A percentile compares a stretch with the other conserved stretches of the same genome.
phyloP scores from a whole-genome alignment of 805 yeast species.

The Lipomyces mesembrius region DNA sequence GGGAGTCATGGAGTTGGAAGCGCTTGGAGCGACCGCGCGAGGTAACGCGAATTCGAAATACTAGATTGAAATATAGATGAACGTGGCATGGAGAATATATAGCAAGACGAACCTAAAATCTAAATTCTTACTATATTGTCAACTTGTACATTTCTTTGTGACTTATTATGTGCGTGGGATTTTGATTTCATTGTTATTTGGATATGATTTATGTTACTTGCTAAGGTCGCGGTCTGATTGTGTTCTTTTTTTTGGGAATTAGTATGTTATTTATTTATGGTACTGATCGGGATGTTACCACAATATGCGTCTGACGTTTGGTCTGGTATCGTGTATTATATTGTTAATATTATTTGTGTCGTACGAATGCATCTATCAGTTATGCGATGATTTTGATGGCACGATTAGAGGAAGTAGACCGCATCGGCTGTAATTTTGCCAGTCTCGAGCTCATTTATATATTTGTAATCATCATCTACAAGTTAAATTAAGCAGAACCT shows the following conservation, averaged over 20 bases:
- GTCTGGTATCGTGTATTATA: not conserved
- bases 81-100: not conserved
- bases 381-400: not conserved
- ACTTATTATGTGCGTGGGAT: not conserved
- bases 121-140: not conserved
- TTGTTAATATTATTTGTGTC: not conserved
- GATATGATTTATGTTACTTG: not conserved
- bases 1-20: slow-evolving; percentile 67
- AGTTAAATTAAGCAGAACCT: no score
- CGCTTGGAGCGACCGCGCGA: slow-evolving; percentile 61
- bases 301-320: not conserved
- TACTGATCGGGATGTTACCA: not conserved
- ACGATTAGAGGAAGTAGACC: not conserved
- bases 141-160: not conserved
- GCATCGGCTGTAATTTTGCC: not conserved
- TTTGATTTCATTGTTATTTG: not conserved
- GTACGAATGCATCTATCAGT: not conserved
- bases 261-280: not conserved
- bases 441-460: not conserved
- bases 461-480: no score
- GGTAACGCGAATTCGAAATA: slow-evolving; percentile 13
- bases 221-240: not conserved
- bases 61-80: not conserved
- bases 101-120: not conserved
- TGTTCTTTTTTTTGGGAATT: not conserved